Evolutionary conservation across 306 rosid species (phyloP), one percentile per base, ranked within the genome.

Genomic region (Citrullus mucosospermus): DNA sequence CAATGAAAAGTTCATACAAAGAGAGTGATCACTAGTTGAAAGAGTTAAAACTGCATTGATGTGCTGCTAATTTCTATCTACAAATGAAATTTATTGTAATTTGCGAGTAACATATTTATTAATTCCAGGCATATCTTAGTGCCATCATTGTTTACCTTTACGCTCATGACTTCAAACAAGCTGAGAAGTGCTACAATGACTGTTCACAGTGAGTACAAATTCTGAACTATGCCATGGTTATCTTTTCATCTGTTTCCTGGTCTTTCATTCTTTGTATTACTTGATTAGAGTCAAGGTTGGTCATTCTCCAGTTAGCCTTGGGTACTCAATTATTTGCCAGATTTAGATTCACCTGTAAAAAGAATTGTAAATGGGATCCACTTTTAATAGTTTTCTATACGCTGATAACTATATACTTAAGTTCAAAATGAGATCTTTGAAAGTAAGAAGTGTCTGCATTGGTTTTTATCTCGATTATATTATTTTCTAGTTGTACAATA

Each of bases 131-230:
- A 67, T 95, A 95, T 81, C 97, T 95, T 61, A 84, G 96, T 82
- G 96, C 93, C 8, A 91, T 95, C 80, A 83, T 95, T 78, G 76
- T 92, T 82, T 87, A 92, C 89, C 92, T 95, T 56, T 95, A 92
- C 76, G 89, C 93, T 38, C 87, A 89, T 82, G 96, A 95, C 87
- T 84, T 89, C 81, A 89, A 87, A 84, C 92, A 95, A 90, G 99
- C 99, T 60, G 96, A 95, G 85, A 84, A 92, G 87, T 92, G 97
- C 89, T 95, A 87, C 83, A 91, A 92, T 78, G 99, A 95, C 87
- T 92, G 97, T 65, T 87, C 87, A 63, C 97, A 92, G 99, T 92
- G 85, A 87, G 98, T 87, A 81, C 13, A 76, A 62, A 46, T 72
- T 68, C 78, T 80, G 61, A 17, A 73, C 43, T 61, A 46, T 61